Evolutionary conservation across 495 filamentous ascomycete species (phyloP).

Genomic region (Penicillium canescens): DNA sequence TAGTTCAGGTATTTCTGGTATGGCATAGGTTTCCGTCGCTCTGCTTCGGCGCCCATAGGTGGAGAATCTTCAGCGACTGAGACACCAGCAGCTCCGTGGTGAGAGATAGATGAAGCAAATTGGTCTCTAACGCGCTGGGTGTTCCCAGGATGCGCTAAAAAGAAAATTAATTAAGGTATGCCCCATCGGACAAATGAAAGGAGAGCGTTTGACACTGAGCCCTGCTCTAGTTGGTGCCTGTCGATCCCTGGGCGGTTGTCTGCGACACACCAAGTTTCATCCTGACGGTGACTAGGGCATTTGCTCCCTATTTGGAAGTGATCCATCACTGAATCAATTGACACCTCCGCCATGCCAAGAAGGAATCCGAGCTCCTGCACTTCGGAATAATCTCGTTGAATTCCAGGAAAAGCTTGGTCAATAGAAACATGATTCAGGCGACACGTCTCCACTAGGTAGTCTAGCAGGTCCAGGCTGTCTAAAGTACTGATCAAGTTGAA

Average conservation of each 20-base stretch:
- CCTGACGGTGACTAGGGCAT: slow-evolving; percentile 2
- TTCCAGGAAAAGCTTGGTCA: slow-evolving; percentile 10
- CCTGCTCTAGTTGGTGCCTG: slow-evolving; percentile 18
- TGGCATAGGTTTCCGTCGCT: slow-evolving; percentile 10
- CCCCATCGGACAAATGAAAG: neutral
- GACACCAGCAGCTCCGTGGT: slow-evolving; percentile 25
- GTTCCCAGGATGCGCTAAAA: slow-evolving; percentile 10
- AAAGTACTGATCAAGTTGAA: neutral
- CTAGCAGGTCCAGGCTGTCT: neutral
- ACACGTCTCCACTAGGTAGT: neutral
- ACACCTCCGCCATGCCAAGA: slow-evolving; percentile 22
- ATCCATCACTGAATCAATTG: slow-evolving; percentile 6
- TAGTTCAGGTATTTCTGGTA: slow-evolving; percentile 21
- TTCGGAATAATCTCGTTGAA: slow-evolving; percentile 16
- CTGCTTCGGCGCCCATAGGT: slow-evolving; percentile 22
- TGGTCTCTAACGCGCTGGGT: slow-evolving; percentile 15
- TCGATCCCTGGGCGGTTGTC: slow-evolving; percentile 30
- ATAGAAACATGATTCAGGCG: neutral
- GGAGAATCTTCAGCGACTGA: slow-evolving; percentile 23
- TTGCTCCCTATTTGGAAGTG: slow-evolving; percentile 7
- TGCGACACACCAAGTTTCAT: slow-evolving; percentile 41
- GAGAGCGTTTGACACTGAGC: slow-evolving; percentile 2
- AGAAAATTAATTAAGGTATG: slow-evolving; percentile 21
- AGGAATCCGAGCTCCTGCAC: slow-evolving; percentile 9
- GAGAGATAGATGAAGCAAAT: slow-evolving; percentile 39